phyloP scores from a whole-genome alignment of 345 rosid genomes.

The Adansonia digitata region DNA sequence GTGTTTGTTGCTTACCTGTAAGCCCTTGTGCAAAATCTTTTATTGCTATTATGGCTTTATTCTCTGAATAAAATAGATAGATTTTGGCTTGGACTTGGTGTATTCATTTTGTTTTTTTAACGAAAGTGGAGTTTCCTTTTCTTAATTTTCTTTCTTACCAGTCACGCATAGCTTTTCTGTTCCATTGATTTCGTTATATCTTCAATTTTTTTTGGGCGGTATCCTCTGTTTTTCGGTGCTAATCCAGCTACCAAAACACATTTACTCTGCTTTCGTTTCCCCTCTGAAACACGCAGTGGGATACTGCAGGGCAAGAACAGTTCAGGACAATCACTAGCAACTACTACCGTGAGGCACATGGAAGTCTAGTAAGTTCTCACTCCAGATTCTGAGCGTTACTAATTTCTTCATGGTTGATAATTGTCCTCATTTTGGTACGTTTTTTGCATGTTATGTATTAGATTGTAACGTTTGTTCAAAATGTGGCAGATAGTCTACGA shows the following conservation, averaged over 20 bases:
- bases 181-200: too few relatives aligned
- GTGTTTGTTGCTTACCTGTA: neutral
- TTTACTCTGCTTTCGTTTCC: neutral
- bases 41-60: neutral
- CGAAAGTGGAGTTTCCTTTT: too few relatives aligned
- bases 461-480: neutral
- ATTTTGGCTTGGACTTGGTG: neutral
- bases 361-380: slow-evolving; percentile 55
- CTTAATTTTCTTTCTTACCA: too few relatives aligned
- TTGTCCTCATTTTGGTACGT: neutral
- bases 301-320: slow-evolving; percentile 92
- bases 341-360: slow-evolving; percentile 95
- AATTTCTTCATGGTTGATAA: neutral
- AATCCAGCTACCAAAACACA: too few relatives aligned
- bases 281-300: slow-evolving; percentile 53
- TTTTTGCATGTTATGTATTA: neutral
- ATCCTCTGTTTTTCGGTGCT: too few relatives aligned
- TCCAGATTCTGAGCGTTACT: neutral
- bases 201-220: too few relatives aligned
- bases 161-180: too few relatives aligned
- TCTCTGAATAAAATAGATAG: neutral
- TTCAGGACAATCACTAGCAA: slow-evolving; percentile 91
- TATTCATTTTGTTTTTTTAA: too few relatives aligned
- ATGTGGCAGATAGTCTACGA: slow-evolving; percentile 62
- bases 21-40: neutral